These are phyloP conservation scores for Ascochyta koolunga DNA, from an alignment of 2,329 filamentous ascomycete genomes.

Conservation along the genomic window DNA sequence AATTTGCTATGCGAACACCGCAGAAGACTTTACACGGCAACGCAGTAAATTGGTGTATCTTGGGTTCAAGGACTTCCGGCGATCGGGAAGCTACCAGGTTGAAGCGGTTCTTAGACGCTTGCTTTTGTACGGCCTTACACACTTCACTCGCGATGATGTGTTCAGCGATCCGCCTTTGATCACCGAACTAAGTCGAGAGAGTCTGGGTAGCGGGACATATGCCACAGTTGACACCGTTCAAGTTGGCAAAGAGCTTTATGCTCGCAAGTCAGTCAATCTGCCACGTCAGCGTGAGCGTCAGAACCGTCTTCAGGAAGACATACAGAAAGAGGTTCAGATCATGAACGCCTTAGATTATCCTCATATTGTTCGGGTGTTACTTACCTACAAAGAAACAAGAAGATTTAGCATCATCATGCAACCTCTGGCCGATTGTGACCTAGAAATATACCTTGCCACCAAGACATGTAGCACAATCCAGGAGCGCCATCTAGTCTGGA, in stretches of 20 bases:
- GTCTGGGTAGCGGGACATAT: not conserved
- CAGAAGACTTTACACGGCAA: not conserved
- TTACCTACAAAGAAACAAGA: not conserved
- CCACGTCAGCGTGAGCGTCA: not conserved
- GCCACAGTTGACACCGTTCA: not conserved
- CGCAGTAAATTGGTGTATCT: not conserved
- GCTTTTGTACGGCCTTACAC: not conserved
- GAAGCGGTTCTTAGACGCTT: not conserved
- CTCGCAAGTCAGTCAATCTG: constrained; percentile 1
- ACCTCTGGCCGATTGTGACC: not conserved
- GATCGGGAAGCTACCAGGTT: not conserved
- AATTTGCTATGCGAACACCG: not conserved
- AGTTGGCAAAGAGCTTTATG: not conserved
- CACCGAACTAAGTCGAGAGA: not conserved
- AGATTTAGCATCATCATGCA: not conserved
- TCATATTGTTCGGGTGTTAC: not conserved
- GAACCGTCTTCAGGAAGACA: not conserved
- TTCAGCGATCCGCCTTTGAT: not conserved
- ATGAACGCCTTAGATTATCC: not conserved
- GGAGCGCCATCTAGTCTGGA: not conserved
- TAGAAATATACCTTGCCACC: not conserved
- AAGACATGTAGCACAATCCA: not conserved
- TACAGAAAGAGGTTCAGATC: not conserved
- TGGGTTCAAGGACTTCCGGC: not conserved
- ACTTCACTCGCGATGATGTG: not conserved